Percentiles rank a stretch among this genome's conserved stretches.
Evolutionary conservation across 106 monocot species (phyloP).

Genomic region (Agapanthus africanus): DNA sequence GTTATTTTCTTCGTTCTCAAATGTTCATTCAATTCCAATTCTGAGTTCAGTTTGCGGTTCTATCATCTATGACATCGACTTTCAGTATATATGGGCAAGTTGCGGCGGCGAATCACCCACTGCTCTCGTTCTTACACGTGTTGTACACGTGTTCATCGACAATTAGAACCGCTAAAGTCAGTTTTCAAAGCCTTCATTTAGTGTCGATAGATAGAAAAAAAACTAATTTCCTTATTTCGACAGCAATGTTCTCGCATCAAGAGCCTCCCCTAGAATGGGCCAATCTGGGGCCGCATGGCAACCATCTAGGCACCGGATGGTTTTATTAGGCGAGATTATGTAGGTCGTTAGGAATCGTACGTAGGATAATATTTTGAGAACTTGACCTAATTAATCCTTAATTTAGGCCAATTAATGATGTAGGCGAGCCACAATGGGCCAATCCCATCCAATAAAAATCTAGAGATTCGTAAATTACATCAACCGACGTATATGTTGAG

Average conservation of each 20-base stretch:
- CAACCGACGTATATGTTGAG: neutral
- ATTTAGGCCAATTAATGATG: neutral
- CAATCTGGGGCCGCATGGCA: neutral
- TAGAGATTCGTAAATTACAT: neutral
- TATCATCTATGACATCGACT: neutral
- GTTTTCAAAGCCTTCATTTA: neutral
- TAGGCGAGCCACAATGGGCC: neutral
- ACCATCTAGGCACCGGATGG: neutral
- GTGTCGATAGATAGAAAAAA: neutral
- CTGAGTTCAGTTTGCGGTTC: slow-evolving; percentile 1
- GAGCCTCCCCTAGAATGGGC: slow-evolving; percentile 1
- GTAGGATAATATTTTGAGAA: neutral
- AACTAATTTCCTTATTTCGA: slow-evolving; percentile 3
- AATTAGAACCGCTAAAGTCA: neutral
- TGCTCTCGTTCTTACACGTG: neutral
- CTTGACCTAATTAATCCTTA: slow-evolving; percentile 3
- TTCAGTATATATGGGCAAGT: slow-evolving; percentile 2
- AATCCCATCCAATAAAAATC: neutral
- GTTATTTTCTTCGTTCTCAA: neutral
- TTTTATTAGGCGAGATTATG: neutral
- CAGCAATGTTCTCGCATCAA: slow-evolving; percentile 4
- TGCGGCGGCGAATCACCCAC: slow-evolving; percentile 7
- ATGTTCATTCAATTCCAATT: neutral
- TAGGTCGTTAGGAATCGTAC: slow-evolving; percentile 6
- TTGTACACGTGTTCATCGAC: slow-evolving; percentile 1